Percentiles rank a stretch among this genome's conserved stretches.
Conservation (phyloP, 805 yeast species). For the Myxozyma mucilagina region DNA sequence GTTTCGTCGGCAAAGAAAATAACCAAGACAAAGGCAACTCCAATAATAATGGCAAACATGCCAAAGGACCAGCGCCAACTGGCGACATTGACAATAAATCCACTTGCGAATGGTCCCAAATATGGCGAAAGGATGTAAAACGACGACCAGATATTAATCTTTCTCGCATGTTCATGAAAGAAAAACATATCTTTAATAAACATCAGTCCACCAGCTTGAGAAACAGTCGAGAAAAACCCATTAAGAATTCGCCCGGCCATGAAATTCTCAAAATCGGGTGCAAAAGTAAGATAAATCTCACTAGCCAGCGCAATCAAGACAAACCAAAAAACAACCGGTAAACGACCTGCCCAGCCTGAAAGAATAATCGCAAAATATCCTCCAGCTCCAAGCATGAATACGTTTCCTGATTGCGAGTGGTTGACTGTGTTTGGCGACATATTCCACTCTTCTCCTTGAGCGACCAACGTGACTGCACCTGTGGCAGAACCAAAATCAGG, state of each 20-base stretch:
- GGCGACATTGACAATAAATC: conserved; percentile 12
- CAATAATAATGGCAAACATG: conserved; percentile 19
- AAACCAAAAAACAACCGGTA: conserved; percentile 14
- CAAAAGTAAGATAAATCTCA: conserved; percentile 14
- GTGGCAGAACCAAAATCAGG: conserved; percentile 22
- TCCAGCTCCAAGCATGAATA: conserved; percentile 7
- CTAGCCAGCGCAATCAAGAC: conserved; percentile 16
- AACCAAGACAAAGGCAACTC: conserved; percentile 7
- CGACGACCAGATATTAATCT: conserved; percentile 73
- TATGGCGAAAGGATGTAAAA: conserved; percentile 54
- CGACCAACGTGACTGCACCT: conserved; percentile 9
- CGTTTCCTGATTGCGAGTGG: conserved; percentile 16
- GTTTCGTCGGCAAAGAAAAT: conserved; percentile 27
- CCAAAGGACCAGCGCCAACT: conserved; percentile 31
- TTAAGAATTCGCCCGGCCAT: conserved; percentile 40
- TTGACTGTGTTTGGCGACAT: conserved; percentile 14
- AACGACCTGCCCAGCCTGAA: conserved; percentile 14
- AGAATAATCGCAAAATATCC: conserved; percentile 25
- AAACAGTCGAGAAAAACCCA: conserved; percentile 56
- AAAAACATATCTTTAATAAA: conserved; percentile 67
- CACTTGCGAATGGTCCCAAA: conserved; percentile 25
- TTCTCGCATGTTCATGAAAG: conserved; percentile 61
- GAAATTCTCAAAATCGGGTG: conserved; percentile 18
- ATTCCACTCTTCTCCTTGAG: conserved; percentile 11
- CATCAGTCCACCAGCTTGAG: conserved; percentile 73